Base-by-base conservation (phyloP, 1,139 yeast genomes). In the Protomyces gravidus region DNA sequence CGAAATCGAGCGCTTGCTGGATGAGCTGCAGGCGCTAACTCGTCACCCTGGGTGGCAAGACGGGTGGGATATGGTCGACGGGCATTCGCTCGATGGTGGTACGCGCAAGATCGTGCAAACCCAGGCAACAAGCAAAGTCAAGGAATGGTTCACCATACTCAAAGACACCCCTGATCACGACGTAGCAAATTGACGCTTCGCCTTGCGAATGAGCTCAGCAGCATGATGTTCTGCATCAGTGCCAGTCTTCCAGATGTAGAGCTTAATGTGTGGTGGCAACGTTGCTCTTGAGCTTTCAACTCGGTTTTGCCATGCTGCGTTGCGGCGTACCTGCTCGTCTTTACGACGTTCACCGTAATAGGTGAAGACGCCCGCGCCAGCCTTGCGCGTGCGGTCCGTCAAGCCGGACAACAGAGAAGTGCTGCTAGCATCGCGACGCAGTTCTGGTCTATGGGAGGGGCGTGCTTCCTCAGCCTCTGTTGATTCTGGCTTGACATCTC, bases 61-160 rank as follows among this genome's bases (percentile, higher is more conserved):
- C 80, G 53, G 95, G 88, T 68, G 78, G 81, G 56, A 77, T 80
- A 55, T 88, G 92, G 81, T 92, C 97, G 97, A 80, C 84, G 69
- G 95, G 87, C 70, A 17, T 5, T n/a, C n/a, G 30, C 28, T 45
- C 26, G 48, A 19, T 19, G 48, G 28, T 3, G 21, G 7, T 9
- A 11, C 30, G 21, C 30, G 48, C 6, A 45, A 45, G 30, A 17
- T 25, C 6, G 48, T 45, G 17, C 48, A 45, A 23, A 15, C 17
- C 2, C 21, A 36, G 7, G 23, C 21, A 4, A 19, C 42, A 17
- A 17, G 7, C 5, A 36, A 13, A 17, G 23, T 19, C 17, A 15
- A 36, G 42, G 42, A 36, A 17, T 36, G 42, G 42, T 36, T 36
- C 21, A 36, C 42, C 19, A 23, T 36, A 11, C 21, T 36, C 21